Conservation (phyloP, 2,329 filamentous ascomycete genomes). For the Teratosphaeria destructans region DNA sequence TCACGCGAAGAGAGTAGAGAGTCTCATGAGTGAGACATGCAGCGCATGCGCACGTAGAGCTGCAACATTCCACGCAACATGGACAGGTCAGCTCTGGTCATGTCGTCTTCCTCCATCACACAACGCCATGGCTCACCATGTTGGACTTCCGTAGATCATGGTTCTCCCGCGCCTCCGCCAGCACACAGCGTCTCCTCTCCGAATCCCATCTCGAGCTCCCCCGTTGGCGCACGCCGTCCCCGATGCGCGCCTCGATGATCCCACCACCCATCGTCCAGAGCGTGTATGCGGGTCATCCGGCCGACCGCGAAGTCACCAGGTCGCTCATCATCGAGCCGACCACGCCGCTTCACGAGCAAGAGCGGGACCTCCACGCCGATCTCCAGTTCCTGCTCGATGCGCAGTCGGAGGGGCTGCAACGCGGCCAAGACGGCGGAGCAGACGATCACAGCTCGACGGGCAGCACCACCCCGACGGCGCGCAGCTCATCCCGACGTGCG, state of each 20-base stretch:
- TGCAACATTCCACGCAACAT: neutral
- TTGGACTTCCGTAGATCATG: slow-evolving; percentile 17
- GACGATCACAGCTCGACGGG: slow-evolving; percentile 39
- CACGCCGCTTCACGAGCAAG: slow-evolving; percentile 29
- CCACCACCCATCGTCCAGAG: slow-evolving; percentile 27
- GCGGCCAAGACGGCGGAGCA: slow-evolving; percentile 32
- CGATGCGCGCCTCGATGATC: slow-evolving; percentile 24
- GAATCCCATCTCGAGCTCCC: slow-evolving; percentile 19
- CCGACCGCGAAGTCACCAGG: slow-evolving; percentile 13
- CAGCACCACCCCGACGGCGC: slow-evolving; percentile 39
- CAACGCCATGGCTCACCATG: slow-evolving; percentile 4
- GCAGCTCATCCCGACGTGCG: slow-evolving; percentile 27
- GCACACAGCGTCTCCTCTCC: slow-evolving; percentile 12
- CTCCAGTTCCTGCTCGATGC: slow-evolving; percentile 51
- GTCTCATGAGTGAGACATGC: neutral
- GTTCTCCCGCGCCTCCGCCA: slow-evolving; percentile 16
- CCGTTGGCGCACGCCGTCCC: slow-evolving; percentile 24
- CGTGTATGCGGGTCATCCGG: slow-evolving; percentile 10
- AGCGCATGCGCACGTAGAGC: neutral
- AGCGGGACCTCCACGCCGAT: slow-evolving; percentile 45
- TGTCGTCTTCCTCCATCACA: neutral
- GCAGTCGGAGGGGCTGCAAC: slow-evolving; percentile 47
- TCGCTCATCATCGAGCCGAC: slow-evolving; percentile 36
- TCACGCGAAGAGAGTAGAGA: neutral
- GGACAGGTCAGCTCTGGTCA: neutral